Evolutionary conservation across 2,329 filamentous ascomycete species (phyloP), one percentile per base, ranked within the genome.

Genomic region (Alternaria longipes): DNA sequence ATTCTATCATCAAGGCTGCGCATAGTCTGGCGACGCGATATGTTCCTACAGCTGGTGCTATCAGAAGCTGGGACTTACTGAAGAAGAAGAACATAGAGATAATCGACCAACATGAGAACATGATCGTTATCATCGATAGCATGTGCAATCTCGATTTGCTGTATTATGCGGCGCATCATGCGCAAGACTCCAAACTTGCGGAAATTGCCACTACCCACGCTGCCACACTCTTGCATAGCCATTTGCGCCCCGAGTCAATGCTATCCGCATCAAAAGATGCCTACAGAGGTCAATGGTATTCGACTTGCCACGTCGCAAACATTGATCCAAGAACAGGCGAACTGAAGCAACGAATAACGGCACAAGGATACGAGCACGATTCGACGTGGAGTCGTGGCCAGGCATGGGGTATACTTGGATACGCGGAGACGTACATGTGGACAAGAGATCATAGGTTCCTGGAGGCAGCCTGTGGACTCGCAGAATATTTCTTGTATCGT

Each of bases 61-160:
- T 84, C 68, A 78, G 38, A 50, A 82, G 80, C 6, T 84, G 82
- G 82, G 82, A 84, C 53, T 65, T 73, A 2, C 82, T 81, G 45
- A 65, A 76, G 7, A 84, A 81, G 8, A 78, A 79, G 22, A 55
- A 72, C 6, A 81, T 81, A 54, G 62, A 67, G 1, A 81, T 81
- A 42, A 60, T 64, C 0, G 78, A 82, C 28, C 74, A 79, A 0
- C 57, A 59, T 0, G 64, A 72, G 0, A 80, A 81, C 28, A 81
- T 81, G 56, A 69, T 83, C 3, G 73, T 81, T 5, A 79, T 83
- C 36, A 81, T 83, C 28, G 79, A 81, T 58, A 71, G 76, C 62
- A 44, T 56, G 3, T 59, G 28, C 18, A 62, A 83, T 51, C 71
- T 83, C 5, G 78, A 82, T 42, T 67, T 83, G 14, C 62, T 83